Base-by-base conservation (phyloP, 2,329 filamentous ascomycete genomes). In the Epicoccum nigrum region DNA sequence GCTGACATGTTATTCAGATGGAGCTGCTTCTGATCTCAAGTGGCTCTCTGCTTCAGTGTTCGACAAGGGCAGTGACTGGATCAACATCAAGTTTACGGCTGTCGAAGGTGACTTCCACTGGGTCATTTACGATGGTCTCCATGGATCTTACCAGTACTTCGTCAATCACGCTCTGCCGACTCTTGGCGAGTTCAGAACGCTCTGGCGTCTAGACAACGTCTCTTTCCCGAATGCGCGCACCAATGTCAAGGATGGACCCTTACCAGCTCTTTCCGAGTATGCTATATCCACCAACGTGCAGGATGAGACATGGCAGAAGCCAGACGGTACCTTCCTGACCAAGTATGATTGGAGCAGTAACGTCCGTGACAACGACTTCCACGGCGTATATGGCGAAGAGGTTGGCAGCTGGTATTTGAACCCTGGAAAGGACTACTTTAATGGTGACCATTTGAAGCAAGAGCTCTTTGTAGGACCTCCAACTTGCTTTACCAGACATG, bases 111-210 rank as follows among this genome's bases (percentile, higher is more conserved):
- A 81, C 45, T 74, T 81, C 48, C 79, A 82, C 54, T 82, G 79
- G 79, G 76, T 82, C 9, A 77, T 82, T 48, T 75, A 77, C 54
- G 71, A 77, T 2, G 73, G 75, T 13, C 74, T 81, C 1, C 67
- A 76, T 2, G 80, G 80, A n/a, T 78, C 80, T n/a, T 82, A 82
- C 57, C 80, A 82, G 47, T 82, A 82, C 65, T 79, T 82, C 42
- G 77, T 82, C 51, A 82, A 82, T 59, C 76, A 69, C 42, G 76
- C 71, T 3, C 65, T 82, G 4, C 78, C 80, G 1, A 70, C 68
- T 0, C 70, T 82, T 6, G 78, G 79, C 40, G 78, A 81, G 53
- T 80, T 81, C 58, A 69, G 80, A 16, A 80, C 79, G 0, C 70
- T 82, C 2, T 80, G 77, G 73, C 73, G 79, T 7, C 70, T 82